Evolutionary conservation across 768 basidiomycete genomes (phyloP), one percentile per base, ranked within the genome.

Genomic region (Xerocomus brunneocitrinus): DNA sequence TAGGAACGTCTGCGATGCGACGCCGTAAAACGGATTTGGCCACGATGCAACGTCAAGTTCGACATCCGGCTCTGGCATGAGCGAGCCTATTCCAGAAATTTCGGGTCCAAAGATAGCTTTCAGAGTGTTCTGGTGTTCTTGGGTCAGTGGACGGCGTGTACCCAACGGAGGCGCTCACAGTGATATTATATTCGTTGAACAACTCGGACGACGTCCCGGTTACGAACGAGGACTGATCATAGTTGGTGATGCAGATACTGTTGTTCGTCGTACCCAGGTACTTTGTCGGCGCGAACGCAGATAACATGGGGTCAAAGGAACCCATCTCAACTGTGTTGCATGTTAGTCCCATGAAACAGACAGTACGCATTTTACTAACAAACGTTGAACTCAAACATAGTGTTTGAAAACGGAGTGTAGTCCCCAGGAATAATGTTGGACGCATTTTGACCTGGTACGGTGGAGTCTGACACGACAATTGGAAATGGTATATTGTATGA

Each of bases 241-340:
- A 73, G 40, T 70, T 69, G 2, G 67, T 64, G 5, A 73, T 44
- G 22, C 72, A 74, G 28, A 66, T 32, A 27, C 54, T 68, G 12
- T 53, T 56, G 39, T 72, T 73, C 7, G 50, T 63, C 24, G 70
- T 70, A 1, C 81, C 81, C 22, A 79, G 59, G 59, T 77, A 75
- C 55, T 76, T 71, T 32, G 75, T 66, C 0, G 74, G 71, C 5
- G 73, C 72, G 49, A 79, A 80, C 3, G 79, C 78, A 1, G 77
- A 73, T 6, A 75, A 62, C 39, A 69, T 70, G 48, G 74, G 66
- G 50, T 78, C 76, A 54, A 66, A 78, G 0, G 72, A 74, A 0
- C 77, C 75, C 59, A 69, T 70, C 53, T 74, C 73, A 49, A 62
- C 74, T 75, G 36, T 30, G n/a, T 19, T 13, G 6, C 12, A 9